Evolutionary conservation across 805 yeast species (phyloP), one percentile per base, ranked within the genome.

Genomic region (Zygosaccharomyces rouxii): DNA sequence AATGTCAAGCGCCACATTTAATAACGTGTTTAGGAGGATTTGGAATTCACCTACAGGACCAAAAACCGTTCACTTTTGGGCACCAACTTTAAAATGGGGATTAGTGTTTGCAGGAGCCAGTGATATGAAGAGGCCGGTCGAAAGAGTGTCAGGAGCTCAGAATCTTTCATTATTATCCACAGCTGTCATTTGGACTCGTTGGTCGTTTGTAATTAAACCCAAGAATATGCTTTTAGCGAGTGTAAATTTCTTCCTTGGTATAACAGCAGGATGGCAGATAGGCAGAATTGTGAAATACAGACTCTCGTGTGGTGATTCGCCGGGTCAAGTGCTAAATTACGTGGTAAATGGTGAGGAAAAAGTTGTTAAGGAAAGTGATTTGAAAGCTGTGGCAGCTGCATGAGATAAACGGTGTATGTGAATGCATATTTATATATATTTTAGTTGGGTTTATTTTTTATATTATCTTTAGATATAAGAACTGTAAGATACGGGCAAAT

Each of bases 41-140:
- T 66, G 88, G 65, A 79, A 83, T 59, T 83, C 96, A 14, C 95
- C 86, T 66, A 88, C 99, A 16, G 99, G 99, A 28, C 99, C 99
- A 35, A 83, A 73, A 66, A 92, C 99, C n/a, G 90, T 94, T 48
- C 99, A 92, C 66, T 92, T 92, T 71, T 92, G 99, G 99, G 84
- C 84, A 4, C 85, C 85, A 9, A 78, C 80, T 38, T 62, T 80
- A 67, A 80, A 80, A 63, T 92, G 99, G 99, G 76, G 86, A 13
- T 75, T 92, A 53, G 98, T 94, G 25, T 59, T 89, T 58, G 99
- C 99, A 13, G 98, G 99, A 49, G 75, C 88, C 53, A 83, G 77
- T 62, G 99, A 92, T 69, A 72, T 85, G 54, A 76, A 79, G 54
- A 83, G 98, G 71, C 98, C 99, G 1, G 96, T 89, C 35, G 97